Evolutionary conservation across 148 eudicot genomes (phyloP).

Genomic region (Camellia sinensis): DNA sequence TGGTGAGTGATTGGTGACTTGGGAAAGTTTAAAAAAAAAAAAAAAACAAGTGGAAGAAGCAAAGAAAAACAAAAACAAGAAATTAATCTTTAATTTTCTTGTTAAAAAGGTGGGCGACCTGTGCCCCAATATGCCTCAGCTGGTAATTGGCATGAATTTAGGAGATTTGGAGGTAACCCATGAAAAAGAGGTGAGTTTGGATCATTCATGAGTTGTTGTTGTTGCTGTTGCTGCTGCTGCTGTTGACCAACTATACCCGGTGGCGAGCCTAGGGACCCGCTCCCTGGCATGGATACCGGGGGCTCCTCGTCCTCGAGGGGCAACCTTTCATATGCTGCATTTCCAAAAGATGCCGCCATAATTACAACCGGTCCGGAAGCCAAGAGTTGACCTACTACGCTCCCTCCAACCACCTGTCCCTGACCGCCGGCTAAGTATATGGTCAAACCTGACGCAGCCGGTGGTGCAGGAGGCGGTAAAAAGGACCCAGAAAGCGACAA

Average conservation of each 20-base stretch:
- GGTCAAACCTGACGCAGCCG: slow-evolving; percentile 50
- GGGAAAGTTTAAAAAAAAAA: background rate
- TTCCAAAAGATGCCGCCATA: slow-evolving; percentile 59
- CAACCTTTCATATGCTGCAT: slow-evolving; percentile 62
- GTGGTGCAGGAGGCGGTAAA: slow-evolving; percentile 59
- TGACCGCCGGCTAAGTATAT: slow-evolving; percentile 59
- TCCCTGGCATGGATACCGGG: slow-evolving; percentile 4
- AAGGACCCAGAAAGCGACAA: slow-evolving; percentile 51
- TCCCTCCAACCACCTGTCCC: slow-evolving; percentile 62
- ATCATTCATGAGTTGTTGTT: slow-evolving; percentile 26
- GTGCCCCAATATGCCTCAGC: slow-evolving; percentile 43
- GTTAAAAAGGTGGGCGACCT: slow-evolving; percentile 39
- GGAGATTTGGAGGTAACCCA: slow-evolving; percentile 36
- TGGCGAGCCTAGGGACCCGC: slow-evolving; percentile 31
- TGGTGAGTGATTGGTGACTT: background rate
- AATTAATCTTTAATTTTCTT: background rate
- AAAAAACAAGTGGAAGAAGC: background rate
- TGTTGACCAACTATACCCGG: slow-evolving; percentile 24
- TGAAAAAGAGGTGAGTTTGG: slow-evolving; percentile 28
- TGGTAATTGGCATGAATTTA: slow-evolving; percentile 36
- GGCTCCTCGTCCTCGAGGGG: slow-evolving; percentile 54
- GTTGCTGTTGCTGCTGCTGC: slow-evolving; percentile 21
- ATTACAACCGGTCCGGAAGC: slow-evolving; percentile 61
- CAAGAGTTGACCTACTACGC: slow-evolving; percentile 49
- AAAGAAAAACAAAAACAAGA: background rate